Conservation (phyloP, 495 filamentous ascomycete genomes). For the Aspergillus haitiensis region DNA sequence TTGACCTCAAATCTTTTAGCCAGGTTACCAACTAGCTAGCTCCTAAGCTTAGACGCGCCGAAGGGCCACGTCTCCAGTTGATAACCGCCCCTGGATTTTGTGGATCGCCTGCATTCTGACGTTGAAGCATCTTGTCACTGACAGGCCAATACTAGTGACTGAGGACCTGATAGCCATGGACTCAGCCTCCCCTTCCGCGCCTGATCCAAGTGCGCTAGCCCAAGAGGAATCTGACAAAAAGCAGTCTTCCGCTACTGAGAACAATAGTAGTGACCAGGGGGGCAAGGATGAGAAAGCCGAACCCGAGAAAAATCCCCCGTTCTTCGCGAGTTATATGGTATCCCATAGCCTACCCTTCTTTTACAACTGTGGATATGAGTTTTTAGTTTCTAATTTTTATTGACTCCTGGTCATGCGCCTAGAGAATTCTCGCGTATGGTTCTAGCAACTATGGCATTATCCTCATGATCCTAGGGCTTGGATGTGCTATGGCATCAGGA, state of each 20-base stretch:
- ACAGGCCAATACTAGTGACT: no score
- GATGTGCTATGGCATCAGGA: slow-evolving; percentile 67
- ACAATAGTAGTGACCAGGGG: not conserved
- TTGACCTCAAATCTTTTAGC: no score
- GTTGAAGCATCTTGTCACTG: no score
- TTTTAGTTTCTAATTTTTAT: not conserved
- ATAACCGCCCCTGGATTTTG: no score
- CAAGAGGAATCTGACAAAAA: not conserved
- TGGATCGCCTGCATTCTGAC: no score
- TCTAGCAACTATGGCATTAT: slow-evolving; percentile 5
- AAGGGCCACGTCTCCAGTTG: no score
- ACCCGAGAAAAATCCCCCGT: not conserved
- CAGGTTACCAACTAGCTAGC: no score
- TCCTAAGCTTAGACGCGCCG: no score
- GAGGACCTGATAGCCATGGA: no score
- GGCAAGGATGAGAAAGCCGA: slow-evolving; percentile 2
- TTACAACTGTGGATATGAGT: not conserved
- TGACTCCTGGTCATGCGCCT: not conserved
- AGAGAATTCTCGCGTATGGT: slow-evolving; percentile 18
- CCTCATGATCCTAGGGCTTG: slow-evolving; percentile 18
- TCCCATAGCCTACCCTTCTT: not conserved
- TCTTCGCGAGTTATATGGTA: slow-evolving; percentile 12
- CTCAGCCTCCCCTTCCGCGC: no score
- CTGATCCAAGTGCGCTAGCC: no score
- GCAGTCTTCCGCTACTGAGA: not conserved